phyloP scores from a whole-genome alignment of 1,139 yeast species.

The Zhuliangozyma blackwelliae region DNA sequence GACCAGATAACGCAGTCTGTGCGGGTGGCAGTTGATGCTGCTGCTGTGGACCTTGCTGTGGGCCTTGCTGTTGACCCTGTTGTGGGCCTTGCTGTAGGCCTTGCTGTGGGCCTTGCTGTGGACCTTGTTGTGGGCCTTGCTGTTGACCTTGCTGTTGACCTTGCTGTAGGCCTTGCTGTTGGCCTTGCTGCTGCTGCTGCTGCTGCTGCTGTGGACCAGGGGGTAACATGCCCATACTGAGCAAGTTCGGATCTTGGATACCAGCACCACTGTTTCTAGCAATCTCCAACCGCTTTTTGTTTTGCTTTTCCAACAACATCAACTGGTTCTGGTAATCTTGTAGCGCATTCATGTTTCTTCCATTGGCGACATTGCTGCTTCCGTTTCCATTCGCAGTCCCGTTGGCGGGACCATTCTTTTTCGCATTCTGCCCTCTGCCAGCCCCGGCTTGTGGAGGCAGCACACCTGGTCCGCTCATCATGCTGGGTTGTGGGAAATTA shows the following conservation, averaged over 20 bases:
- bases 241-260: conserved; percentile 5
- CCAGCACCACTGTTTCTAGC: conserved; percentile 35
- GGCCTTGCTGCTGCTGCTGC: conserved; percentile 9
- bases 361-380: conserved; percentile 2
- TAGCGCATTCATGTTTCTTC: conserved; percentile 39
- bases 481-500: conserved; percentile 1
- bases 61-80: conserved; percentile 10
- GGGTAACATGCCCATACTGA: conserved; percentile 13
- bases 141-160: conserved; percentile 13
- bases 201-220: conserved; percentile 9
- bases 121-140: conserved; percentile 9
- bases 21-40: conserved; percentile 8
- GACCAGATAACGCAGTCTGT: too few species aligned
- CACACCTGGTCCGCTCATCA: background rate
- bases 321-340: conserved; percentile 77
- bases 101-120: conserved; percentile 8
- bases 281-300: conserved; percentile 56
- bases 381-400: conserved; percentile 4
- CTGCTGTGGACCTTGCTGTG: conserved; percentile 9
- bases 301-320: conserved; percentile 67
- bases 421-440: conserved; percentile 14
- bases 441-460: background rate
- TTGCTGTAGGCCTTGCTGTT: conserved; percentile 15
- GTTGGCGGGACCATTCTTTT: conserved; percentile 7
- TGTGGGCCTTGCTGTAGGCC: background rate